phyloP scores from a whole-genome alignment of 495 filamentous ascomycete genomes.

The Trichoderma virens region DNA sequence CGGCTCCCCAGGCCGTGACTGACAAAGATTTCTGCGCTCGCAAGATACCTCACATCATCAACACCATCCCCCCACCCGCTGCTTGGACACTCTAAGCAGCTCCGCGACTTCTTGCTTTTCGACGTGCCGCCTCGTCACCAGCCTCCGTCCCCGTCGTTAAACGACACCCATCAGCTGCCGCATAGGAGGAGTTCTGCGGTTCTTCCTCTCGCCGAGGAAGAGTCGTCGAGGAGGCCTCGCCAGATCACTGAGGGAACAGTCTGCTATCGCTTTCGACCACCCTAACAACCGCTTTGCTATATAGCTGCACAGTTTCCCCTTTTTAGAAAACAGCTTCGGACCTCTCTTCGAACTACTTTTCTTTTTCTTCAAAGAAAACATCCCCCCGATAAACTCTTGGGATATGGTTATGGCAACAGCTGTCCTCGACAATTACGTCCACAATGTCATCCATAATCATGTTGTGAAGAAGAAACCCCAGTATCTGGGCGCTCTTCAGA shows the following conservation, averaged over 20 bases:
- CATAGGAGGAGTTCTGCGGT: constrained; percentile 92
- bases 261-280: constrained; percentile 74
- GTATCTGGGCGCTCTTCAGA: not conserved
- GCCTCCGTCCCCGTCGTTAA: constrained; percentile 7
- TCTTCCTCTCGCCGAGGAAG: constrained; percentile 96
- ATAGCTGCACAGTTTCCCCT: constrained; percentile 1
- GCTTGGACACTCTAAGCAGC: constrained; percentile 38
- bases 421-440: constrained; percentile 34
- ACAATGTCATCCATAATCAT: constrained; percentile 37
- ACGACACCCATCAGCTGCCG: constrained; percentile 62
- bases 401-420: constrained; percentile 51
- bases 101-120: constrained; percentile 44
- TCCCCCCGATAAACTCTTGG: constrained; percentile 21
- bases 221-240: constrained; percentile 76
- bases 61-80: constrained; percentile 45
- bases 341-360: constrained; percentile 6
- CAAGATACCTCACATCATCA: constrained; percentile 60
- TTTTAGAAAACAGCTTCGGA: not conserved
- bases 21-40: constrained; percentile 71
- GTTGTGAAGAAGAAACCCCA: constrained; percentile 32
- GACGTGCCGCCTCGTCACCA: constrained; percentile 49
- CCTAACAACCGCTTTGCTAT: constrained; percentile 52
- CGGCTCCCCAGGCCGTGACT: constrained; percentile 63
- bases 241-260: constrained; percentile 74
- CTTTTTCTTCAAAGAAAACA: constrained; percentile 12